Evolutionary conservation across 371 early-diverging fungal genomes (phyloP), one percentile per base, ranked within the genome.

Genomic region (Thermomucor indicae-seudaticae): DNA sequence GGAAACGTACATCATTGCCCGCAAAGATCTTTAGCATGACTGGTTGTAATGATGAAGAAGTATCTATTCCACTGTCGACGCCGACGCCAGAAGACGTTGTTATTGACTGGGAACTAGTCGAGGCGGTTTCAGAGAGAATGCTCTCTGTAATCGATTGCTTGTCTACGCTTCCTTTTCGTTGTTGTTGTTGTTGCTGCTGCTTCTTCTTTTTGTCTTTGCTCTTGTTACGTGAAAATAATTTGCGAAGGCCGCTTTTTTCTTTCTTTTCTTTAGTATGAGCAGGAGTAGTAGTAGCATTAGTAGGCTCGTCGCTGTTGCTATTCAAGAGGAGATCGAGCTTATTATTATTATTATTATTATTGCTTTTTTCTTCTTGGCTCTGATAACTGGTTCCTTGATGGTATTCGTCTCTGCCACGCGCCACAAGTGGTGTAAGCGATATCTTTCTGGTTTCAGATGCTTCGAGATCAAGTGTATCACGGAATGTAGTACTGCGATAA

Each of bases 1-100:
- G 73, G 49, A 75, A 78, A 34, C 59, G 64, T 4, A 75, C 64
- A n/a, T n/a, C n/a, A 53, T 76, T 81, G 23, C 78, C 81, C 22
- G 74, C 72, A 53, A 66, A 70, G 7, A 81, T 72, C 23, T 62
- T 70, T 7, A 73, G 50, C 24, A 57, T 40, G 2, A 58, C 53
- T 1, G 62, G 60, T 25, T 54, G 46, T 30, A 42, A 20, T 24
- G 30, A 40, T 19, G 27, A 31, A 23, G 39, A 6, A 19, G 47
- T 11, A 1, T 69, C 68, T 24, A 66, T 62, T 6, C 64, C 34
- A 43, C 73, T 72, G 23, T 56, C 55, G 16, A 49, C 40, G 20
- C 67, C 60, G 16, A 66, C 64, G 20, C 63, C 55, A 6, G 58
- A 58, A 20, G 64, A 64, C 8, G 59, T 49, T 8, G 59, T 57